Evolutionary conservation across 2,329 filamentous ascomycete genomes (phyloP).

Genomic region (Domatiomyces catenatus): DNA sequence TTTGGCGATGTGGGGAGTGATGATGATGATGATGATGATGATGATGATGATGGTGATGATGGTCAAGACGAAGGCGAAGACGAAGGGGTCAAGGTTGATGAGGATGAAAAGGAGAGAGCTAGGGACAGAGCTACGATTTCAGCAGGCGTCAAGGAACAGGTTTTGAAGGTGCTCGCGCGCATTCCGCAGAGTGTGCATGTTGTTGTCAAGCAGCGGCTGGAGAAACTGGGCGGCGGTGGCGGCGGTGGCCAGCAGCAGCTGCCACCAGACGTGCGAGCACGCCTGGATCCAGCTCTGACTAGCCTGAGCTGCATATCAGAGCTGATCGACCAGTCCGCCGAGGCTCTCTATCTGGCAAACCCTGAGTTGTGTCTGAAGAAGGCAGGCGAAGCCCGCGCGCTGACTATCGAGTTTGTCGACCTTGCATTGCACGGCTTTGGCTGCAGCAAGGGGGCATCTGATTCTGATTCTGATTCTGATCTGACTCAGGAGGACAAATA

Average conservation of each 20-base stretch:
- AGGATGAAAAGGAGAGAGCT: constrained; percentile 11
- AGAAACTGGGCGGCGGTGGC: constrained; percentile 19
- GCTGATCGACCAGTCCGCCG: constrained; percentile 31
- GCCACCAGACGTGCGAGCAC: constrained; percentile 12
- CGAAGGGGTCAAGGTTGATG: neutral
- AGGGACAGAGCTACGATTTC: constrained; percentile 22
- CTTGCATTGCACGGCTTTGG: constrained; percentile 6
- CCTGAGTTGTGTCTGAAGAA: constrained; percentile 18
- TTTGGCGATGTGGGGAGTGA: constrained; percentile 21
- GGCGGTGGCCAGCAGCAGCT: neutral
- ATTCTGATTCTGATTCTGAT: too few species aligned
- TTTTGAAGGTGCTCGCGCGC: constrained; percentile 29
- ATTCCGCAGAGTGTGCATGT: constrained; percentile 30
- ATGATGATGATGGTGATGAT: constrained; percentile 16
- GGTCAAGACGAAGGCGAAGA: constrained; percentile 12
- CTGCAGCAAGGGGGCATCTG: neutral
- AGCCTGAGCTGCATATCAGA: constrained; percentile 25
- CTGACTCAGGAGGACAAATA: constrained; percentile 20
- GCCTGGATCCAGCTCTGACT: constrained; percentile 23
- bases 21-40: constrained; percentile 16
- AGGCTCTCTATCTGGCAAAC: constrained; percentile 30
- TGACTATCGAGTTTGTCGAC: constrained; percentile 16
- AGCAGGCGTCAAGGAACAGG: constrained; percentile 26
- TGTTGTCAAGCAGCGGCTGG: constrained; percentile 28
- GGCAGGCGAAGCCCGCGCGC: constrained; percentile 13